Percentiles rank a stretch among this genome's conserved stretches.
These are phyloP conservation scores for Debaryomyces maramus DNA, from an alignment of 805 yeast genomes.

Conservation along the genomic window DNA sequence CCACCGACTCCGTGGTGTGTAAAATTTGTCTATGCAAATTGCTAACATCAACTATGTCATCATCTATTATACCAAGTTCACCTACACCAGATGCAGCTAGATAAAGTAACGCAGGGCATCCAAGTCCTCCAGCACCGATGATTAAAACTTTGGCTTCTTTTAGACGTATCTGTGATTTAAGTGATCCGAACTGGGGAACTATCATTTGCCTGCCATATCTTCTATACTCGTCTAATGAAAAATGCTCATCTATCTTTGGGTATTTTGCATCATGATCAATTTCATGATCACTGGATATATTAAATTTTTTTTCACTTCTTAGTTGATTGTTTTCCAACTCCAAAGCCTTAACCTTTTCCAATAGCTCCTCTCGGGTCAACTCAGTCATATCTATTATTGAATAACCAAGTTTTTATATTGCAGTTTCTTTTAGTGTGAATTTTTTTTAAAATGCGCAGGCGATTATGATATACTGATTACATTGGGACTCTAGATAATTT, in stretches of 20 bases:
- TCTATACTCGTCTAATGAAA: slow-evolving; percentile 63
- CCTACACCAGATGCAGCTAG: slow-evolving; percentile 89
- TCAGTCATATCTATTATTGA: background rate
- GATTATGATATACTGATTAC: no score
- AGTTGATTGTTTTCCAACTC: slow-evolving; percentile 18
- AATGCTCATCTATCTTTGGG: slow-evolving; percentile 11
- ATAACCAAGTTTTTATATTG: background rate
- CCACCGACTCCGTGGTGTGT: slow-evolving; percentile 67
- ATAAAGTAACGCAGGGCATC: slow-evolving; percentile 87
- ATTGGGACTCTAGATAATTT: no score
- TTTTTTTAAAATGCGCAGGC: no score
- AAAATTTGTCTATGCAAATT: slow-evolving; percentile 89
- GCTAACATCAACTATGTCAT: slow-evolving; percentile 79
- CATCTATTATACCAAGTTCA: slow-evolving; percentile 79
- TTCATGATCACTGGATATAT: background rate
- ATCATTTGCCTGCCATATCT: slow-evolving; percentile 96
- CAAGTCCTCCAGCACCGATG: slow-evolving; percentile 96
- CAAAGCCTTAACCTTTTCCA: slow-evolving; percentile 18
- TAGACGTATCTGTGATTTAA: slow-evolving; percentile 53
- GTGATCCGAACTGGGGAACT: slow-evolving; percentile 72
- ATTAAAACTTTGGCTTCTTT: slow-evolving; percentile 65
- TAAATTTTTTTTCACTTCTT: background rate
- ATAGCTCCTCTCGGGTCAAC: slow-evolving; percentile 19
- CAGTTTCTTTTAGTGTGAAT: background rate
- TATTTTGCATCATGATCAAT: slow-evolving; percentile 1